phyloP scores from a whole-genome alignment of 139 green algal genomes.

The Coelastrella sp. region DNA sequence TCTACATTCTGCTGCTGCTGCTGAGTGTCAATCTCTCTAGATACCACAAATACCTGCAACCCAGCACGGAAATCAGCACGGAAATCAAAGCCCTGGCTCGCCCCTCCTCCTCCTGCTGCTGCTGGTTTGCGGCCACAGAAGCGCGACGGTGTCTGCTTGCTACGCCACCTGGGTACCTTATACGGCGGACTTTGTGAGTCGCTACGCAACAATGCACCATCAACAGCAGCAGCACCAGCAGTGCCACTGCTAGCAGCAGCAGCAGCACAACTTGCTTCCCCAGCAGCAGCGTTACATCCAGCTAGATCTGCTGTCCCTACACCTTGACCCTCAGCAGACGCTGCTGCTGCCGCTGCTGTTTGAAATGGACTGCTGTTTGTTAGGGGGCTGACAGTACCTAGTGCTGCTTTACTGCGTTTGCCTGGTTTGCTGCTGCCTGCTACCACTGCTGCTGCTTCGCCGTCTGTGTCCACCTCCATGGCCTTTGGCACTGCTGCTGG shows the following conservation, averaged over 20 bases:
- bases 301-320: neutral
- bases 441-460: constrained; percentile 1
- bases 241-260: neutral
- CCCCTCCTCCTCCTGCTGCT: constrained; percentile 15
- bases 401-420: constrained; percentile 27
- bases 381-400: neutral
- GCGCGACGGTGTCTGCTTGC: constrained; percentile 17
- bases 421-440: neutral
- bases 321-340: neutral
- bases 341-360: constrained; percentile 7
- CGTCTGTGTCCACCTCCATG: constrained; percentile 9
- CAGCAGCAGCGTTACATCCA: neutral
- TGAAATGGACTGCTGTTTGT: neutral
- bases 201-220: neutral
- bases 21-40: neutral
- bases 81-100: neutral
- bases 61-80: too few relatives aligned
- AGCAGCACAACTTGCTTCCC: neutral
- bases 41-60: too few relatives aligned
- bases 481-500: neutral
- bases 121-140: neutral
- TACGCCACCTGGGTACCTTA: constrained; percentile 43
- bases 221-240: neutral
- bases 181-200: constrained; percentile 45
- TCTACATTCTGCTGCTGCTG: neutral